Conservation (phyloP, 2,329 filamentous ascomycete genomes). For the Xylaria sp. region DNA sequence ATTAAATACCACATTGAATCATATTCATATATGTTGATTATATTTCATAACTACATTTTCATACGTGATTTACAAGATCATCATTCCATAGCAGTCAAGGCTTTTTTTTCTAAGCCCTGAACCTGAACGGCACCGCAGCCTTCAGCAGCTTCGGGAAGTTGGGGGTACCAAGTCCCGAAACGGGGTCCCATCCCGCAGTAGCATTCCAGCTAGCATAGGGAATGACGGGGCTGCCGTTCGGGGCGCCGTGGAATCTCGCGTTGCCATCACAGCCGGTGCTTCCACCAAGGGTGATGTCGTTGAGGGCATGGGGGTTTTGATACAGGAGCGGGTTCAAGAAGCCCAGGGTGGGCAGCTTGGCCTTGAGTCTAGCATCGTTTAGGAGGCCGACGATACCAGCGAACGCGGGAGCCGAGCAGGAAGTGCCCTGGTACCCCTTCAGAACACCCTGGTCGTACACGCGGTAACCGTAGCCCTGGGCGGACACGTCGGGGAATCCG, state of each 20-base stretch:
- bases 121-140: constrained; percentile 31
- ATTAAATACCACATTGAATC: constrained; percentile 1
- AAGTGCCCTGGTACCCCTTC: constrained; percentile 45
- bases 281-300: constrained; percentile 48
- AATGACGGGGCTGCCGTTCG: constrained; percentile 41
- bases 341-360: constrained; percentile 56
- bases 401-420: constrained; percentile 64
- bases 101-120: constrained; percentile 17
- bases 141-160: constrained; percentile 40
- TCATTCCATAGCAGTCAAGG: background rate
- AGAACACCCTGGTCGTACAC: constrained; percentile 53
- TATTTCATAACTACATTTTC: constrained; percentile 3
- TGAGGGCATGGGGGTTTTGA: constrained; percentile 42
- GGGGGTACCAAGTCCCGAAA: constrained; percentile 49
- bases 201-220: constrained; percentile 41
- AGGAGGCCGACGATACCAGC: constrained; percentile 65
- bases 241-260: constrained; percentile 38
- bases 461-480: constrained; percentile 55
- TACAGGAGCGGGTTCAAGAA: constrained; percentile 64
- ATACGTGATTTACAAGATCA: background rate
- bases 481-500: constrained; percentile 64
- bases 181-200: constrained; percentile 50
- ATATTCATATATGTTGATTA: constrained; percentile 12
- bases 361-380: constrained; percentile 62
- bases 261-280: constrained; percentile 44